These are phyloP conservation scores for Uronychia binucleata DNA, from an alignment of 73 alveolate species.

Conservation along the genomic window DNA sequence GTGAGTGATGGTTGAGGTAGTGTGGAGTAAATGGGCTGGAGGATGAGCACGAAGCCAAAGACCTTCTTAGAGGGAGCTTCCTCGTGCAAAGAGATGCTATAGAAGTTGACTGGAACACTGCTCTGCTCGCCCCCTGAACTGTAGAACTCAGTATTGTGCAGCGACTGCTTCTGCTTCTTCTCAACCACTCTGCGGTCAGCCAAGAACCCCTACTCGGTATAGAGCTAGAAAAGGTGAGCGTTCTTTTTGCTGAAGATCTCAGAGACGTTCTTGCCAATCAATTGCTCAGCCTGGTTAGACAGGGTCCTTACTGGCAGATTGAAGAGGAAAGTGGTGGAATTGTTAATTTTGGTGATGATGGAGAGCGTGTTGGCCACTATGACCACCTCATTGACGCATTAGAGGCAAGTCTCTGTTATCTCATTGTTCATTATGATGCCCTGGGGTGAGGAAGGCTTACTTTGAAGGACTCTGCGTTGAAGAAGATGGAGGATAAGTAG, in stretches of 20 bases:
- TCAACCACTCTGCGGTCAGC: background rate
- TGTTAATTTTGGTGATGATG: slow-evolving; percentile 26
- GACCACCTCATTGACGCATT: slow-evolving; percentile 36
- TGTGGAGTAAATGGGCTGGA: no score
- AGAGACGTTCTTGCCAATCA: background rate
- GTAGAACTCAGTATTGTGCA: background rate
- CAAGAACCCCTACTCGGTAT: background rate
- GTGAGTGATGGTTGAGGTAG: no score
- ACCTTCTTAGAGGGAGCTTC: background rate
- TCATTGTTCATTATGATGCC: slow-evolving; percentile 22
- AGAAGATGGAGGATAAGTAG: slow-evolving; percentile 19
- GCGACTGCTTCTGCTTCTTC: background rate
- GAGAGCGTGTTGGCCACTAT: slow-evolving; percentile 10
- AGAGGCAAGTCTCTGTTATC: slow-evolving; percentile 6
- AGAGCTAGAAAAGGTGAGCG: background rate
- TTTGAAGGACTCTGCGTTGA: slow-evolving; percentile 19
- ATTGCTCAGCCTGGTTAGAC: background rate
- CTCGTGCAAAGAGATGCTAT: background rate
- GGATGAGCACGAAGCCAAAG: background rate
- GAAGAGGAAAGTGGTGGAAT: slow-evolving; percentile 16
- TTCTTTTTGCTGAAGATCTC: background rate
- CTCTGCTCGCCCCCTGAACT: background rate
- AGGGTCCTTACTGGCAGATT: background rate
- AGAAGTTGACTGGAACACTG: background rate
- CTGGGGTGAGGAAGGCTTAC: background rate